Evolutionary conservation across 257 asterid genomes (phyloP), one percentile per base, ranked within the genome.

Genomic region (Echites panduratus): DNA sequence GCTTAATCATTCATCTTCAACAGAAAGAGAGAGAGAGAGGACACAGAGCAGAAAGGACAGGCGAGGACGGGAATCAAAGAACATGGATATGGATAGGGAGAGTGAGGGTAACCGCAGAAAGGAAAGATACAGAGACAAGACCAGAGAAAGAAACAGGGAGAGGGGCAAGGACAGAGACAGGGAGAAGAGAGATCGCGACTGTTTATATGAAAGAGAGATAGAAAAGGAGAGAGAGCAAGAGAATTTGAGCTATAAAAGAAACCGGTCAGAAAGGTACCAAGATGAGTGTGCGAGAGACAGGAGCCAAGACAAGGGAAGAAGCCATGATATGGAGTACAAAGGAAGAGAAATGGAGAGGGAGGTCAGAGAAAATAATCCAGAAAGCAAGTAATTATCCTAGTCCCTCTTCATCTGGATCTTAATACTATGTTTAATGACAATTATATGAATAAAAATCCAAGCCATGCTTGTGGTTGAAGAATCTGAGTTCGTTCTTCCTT

Each of bases 331-430:
- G 70, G 94, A 80, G 58, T 62, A 52, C 72, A 78, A 74, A 57
- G 89, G 78, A 74, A 82, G 77, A 68, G 83, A 75, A 43, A 76
- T 74, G 56, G 85, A 77, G 45, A 79, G 84, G 72, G 84, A 59
- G 41, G 67, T 84, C 50, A 74, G 81, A 75, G 81, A 79, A 20
- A 81, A 78, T 70, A 82, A 76, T 75, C 85, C 75, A 47, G 89
- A 82, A 43, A 83, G 50, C 88, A 84, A 89, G 95, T 88, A 82
- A 81, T 45, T 68, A 24, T 40, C 35, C n/a, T n/a, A 35, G 65
- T 35, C 29, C 13, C 24, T 74, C 35, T 22, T 50, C 9, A 8
- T 40, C 26, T 71, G 10, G 13, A 32, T 27, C n/a, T 68, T 68
- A 12, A 27, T 68, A 24, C 3, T 44, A 24, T 26, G 70, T 13